Percentiles rank a stretch among this genome's conserved stretches.
These are phyloP conservation scores for Leccinum angustisporum DNA, from an alignment of 1,284 basidiomycete genomes.

Conservation along the genomic window DNA sequence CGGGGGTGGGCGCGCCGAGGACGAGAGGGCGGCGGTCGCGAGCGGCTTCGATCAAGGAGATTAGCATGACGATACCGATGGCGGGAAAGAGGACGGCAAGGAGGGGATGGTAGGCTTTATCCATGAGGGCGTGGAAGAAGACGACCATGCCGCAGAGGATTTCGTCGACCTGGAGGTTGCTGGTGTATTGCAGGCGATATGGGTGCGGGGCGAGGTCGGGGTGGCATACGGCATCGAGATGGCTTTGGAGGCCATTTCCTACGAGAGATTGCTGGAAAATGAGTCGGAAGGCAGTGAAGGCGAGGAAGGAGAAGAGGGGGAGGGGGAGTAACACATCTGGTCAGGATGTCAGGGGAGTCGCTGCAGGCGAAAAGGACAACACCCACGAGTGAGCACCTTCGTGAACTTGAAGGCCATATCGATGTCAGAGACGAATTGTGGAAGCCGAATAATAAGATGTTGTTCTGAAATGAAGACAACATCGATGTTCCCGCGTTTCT, in stretches of 20 bases:
- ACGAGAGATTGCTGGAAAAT: slow-evolving; percentile 18
- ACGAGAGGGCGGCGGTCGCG: no score
- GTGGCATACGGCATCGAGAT: slow-evolving; percentile 16
- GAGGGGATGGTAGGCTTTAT: no score
- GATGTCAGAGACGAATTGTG: no score
- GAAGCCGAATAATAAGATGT: no score
- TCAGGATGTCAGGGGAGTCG: not conserved
- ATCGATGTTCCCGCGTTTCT: no score
- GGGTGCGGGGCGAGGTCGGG: slow-evolving; percentile 20
- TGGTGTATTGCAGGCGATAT: slow-evolving; percentile 37
- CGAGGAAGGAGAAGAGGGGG: slow-evolving; percentile 19
- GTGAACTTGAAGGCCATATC: not conserved
- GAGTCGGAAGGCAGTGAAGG: slow-evolving; percentile 10
- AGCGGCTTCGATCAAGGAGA: no score
- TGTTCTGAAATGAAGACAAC: no score
- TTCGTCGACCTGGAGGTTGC: slow-evolving; percentile 30
- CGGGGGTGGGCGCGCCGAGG: no score
- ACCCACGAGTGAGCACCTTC: slow-evolving; percentile 7
- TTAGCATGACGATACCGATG: no score
- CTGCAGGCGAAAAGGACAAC: not conserved
- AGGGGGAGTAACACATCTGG: slow-evolving; percentile 16
- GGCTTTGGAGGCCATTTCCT: slow-evolving; percentile 14
- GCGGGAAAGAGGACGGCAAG: no score
- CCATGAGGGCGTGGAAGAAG: no score
- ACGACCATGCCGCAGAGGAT: no score